Conservation (phyloP, 1,284 basidiomycete genomes). For the Agroathelia rolfsii region DNA sequence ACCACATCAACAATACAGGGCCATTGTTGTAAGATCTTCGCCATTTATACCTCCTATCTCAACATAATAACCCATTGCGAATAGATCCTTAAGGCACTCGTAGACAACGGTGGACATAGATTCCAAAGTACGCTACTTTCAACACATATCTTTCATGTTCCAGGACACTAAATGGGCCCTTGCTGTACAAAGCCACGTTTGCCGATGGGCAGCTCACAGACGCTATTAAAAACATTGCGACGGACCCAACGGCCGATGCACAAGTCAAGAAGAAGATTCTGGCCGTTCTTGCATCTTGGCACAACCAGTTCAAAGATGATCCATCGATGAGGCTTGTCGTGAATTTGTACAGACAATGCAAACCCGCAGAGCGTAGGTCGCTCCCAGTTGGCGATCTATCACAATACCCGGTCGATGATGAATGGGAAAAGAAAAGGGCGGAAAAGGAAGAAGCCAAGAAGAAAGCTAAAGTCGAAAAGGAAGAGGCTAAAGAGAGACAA, state of each 20-base stretch:
- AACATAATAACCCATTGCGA: too few species aligned
- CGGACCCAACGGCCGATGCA: slow-evolving; percentile 59
- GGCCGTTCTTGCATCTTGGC: slow-evolving; percentile 78
- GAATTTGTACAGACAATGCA: slow-evolving; percentile 56
- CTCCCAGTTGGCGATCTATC: too few species aligned
- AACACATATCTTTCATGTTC: too few species aligned
- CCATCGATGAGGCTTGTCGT: slow-evolving; percentile 73
- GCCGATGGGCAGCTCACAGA: slow-evolving; percentile 80
- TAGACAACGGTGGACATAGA: slow-evolving; percentile 74
- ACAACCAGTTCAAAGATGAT: slow-evolving; percentile 76
- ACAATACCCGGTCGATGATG: too few species aligned
- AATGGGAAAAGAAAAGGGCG: too few species aligned
- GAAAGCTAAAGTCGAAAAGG: slow-evolving; percentile 35
- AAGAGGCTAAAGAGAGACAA: slow-evolving; percentile 41
- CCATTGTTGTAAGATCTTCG: slow-evolving; percentile 66
- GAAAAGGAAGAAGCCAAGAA: slow-evolving; percentile 20
- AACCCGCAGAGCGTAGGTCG: slow-evolving; percentile 20
- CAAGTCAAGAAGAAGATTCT: slow-evolving; percentile 84
- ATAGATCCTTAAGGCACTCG: slow-evolving; percentile 82
- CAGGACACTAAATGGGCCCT: too few species aligned
- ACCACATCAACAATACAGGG: slow-evolving; percentile 84
- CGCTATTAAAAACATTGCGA: slow-evolving; percentile 65
- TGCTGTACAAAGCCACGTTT: slow-evolving; percentile 76
- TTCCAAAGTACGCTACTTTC: slow-evolving; percentile 44
- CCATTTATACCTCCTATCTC: too few species aligned